A percentile compares a stretch with the other conserved stretches of the same genome.
These are phyloP conservation scores for Helicocarpus griseus DNA, from an alignment of 2,329 filamentous ascomycete genomes.

Conservation along the genomic window DNA sequence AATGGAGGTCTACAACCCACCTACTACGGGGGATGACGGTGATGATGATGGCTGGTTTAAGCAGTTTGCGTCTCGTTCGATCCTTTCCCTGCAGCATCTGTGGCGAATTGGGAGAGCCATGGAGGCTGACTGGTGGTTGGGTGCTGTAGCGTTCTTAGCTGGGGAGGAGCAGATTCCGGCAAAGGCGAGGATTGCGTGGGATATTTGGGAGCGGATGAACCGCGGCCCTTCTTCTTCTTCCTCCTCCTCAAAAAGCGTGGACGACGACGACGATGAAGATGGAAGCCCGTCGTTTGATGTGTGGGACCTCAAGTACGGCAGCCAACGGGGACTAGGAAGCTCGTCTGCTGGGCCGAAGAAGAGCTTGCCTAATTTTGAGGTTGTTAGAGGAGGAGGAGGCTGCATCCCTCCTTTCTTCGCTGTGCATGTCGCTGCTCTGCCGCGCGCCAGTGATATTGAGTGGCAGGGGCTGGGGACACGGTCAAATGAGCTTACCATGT, in stretches of 20 bases:
- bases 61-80: slow-evolving; percentile 49
- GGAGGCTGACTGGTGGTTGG: slow-evolving; percentile 64
- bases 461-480: slow-evolving; percentile 66
- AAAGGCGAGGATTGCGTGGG: slow-evolving; percentile 30
- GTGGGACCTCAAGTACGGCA: slow-evolving; percentile 47
- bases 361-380: slow-evolving; percentile 20
- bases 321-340: slow-evolving; percentile 39
- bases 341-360: slow-evolving; percentile 13
- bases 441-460: slow-evolving; percentile 64
- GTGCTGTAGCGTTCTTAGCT: slow-evolving; percentile 65
- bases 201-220: slow-evolving; percentile 38
- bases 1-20: slow-evolving; percentile 47
- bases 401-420: slow-evolving; percentile 59
- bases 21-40: slow-evolving; percentile 12
- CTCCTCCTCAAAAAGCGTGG: not conserved
- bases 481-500: slow-evolving; percentile 21
- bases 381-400: slow-evolving; percentile 13
- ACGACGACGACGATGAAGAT: slow-evolving; percentile 18
- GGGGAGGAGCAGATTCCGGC: slow-evolving; percentile 22
- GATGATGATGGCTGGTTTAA: slow-evolving; percentile 15
- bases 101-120: slow-evolving; percentile 70
- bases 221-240: slow-evolving; percentile 9
- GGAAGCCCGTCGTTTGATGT: slow-evolving; percentile 40
- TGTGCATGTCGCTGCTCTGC: slow-evolving; percentile 66
- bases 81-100: slow-evolving; percentile 77